Evolutionary conservation across 1,284 basidiomycete species (phyloP).

Genomic region (Trichosporon sp.): DNA sequence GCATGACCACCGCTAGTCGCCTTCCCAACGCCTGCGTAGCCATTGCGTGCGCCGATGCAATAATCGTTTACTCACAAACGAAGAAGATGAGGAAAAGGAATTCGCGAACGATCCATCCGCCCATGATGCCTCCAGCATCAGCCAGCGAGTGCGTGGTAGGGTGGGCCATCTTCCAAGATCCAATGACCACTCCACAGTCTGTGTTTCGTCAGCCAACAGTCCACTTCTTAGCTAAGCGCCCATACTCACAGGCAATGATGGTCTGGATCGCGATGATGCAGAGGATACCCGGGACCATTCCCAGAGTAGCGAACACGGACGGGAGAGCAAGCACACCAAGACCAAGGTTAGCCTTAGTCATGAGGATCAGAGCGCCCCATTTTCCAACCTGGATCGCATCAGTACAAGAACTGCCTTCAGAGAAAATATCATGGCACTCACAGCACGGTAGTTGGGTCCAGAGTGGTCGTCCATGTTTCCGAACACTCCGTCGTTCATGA

Average conservation of each 20-base stretch:
- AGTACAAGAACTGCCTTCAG: neutral
- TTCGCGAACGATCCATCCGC: constrained; percentile 27
- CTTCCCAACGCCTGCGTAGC: neutral
- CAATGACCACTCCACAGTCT: constrained; percentile 31
- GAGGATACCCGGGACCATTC: constrained; percentile 46
- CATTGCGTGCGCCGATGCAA: neutral
- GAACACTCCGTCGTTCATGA: constrained; percentile 39
- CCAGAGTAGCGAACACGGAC: constrained; percentile 40
- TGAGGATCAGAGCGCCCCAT: constrained; percentile 35
- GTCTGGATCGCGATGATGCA: constrained; percentile 41
- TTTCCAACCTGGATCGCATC: constrained; percentile 29
- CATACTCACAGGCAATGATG: constrained; percentile 43
- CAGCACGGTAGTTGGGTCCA: constrained; percentile 43
- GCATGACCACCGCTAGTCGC: neutral
- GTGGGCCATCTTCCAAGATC: constrained; percentile 37
- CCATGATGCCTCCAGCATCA: constrained; percentile 40
- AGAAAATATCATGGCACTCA: constrained; percentile 21
- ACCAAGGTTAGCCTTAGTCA: constrained; percentile 46
- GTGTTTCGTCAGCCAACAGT: constrained; percentile 8
- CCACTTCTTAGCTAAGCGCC: neutral
- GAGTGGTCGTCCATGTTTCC: constrained; percentile 34
- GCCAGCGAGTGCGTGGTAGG: constrained; percentile 36
- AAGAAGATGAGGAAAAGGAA: constrained; percentile 22
- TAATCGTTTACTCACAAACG: constrained; percentile 19
- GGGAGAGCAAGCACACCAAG: constrained; percentile 49